These are phyloP conservation scores for Symbiodinium natans DNA, from an alignment of 73 alveolate species.

Conservation along the genomic window DNA sequence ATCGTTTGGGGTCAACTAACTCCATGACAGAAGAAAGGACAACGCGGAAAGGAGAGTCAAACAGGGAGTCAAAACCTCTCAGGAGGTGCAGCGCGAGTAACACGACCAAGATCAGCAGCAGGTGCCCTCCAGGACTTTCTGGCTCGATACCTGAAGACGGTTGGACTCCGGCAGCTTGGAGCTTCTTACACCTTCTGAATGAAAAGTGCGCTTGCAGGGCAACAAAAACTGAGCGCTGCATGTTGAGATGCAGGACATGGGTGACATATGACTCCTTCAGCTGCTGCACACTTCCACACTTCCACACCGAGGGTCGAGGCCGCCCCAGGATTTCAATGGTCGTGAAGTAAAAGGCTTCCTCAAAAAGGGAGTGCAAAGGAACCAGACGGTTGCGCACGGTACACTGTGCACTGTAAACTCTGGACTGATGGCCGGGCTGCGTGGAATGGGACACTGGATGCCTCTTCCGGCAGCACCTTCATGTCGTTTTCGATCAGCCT, in stretches of 20 bases:
- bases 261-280: not conserved
- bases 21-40: too few relatives aligned
- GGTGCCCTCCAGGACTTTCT: constrained; percentile 44
- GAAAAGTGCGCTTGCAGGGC: too few relatives aligned
- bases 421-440: not conserved
- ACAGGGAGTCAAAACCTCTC: too few relatives aligned
- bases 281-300: not conserved
- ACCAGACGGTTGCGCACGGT: too few relatives aligned
- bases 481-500: constrained; percentile 68
- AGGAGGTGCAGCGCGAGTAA: too few relatives aligned
- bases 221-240: too few relatives aligned
- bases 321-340: constrained; percentile 87
- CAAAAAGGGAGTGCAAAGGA: not conserved
- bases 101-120: constrained; percentile 80
- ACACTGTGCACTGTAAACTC: too few relatives aligned
- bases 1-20: too few relatives aligned
- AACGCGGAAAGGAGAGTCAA: too few relatives aligned
- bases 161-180: too few relatives aligned
- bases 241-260: not conserved
- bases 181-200: too few relatives aligned
- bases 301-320: constrained; percentile 4
- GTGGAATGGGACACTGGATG: constrained; percentile 73
- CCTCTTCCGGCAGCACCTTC: constrained; percentile 40
- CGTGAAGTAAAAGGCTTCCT: constrained; percentile 52
- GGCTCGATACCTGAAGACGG: constrained; percentile 61